These are phyloP conservation scores for Jatropha multifida DNA, from an alignment of 441 rosid genomes.

Conservation along the genomic window DNA sequence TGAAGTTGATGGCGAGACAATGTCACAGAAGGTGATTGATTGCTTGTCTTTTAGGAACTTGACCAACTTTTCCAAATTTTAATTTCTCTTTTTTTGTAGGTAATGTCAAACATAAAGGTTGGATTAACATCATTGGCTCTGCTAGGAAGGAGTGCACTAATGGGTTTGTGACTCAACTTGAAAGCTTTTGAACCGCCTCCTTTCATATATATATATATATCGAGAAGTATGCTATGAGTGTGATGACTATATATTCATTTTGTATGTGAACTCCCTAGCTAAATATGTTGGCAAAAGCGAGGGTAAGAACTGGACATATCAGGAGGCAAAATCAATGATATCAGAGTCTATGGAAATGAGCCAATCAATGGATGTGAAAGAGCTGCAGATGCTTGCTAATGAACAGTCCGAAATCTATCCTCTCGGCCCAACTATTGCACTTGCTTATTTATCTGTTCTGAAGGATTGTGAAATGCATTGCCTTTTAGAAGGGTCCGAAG, in stretches of 20 bases:
- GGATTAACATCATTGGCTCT: constrained; percentile 84
- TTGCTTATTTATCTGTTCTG: constrained; percentile 81
- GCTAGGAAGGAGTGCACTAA: constrained; percentile 74
- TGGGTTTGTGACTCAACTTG: constrained; percentile 59
- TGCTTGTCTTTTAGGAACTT: constrained; percentile 13
- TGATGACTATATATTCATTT: constrained; percentile 14
- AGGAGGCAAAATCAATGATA: constrained; percentile 70
- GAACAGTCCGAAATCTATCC: constrained; percentile 92
- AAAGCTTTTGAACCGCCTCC: constrained; percentile 14
- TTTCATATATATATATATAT: constrained; percentile 10
- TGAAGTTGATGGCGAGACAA: constrained; percentile 46
- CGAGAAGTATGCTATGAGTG: background rate
- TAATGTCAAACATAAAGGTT: constrained; percentile 72
- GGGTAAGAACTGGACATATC: constrained; percentile 76
- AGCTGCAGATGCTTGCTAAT: constrained; percentile 67
- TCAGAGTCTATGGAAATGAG: constrained; percentile 84
- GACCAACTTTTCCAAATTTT: constrained; percentile 18
- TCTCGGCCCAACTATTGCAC: constrained; percentile 84
- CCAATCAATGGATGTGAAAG: constrained; percentile 56
- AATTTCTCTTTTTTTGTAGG: constrained; percentile 43
- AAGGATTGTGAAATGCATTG: constrained; percentile 91
- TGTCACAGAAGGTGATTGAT: constrained; percentile 57
- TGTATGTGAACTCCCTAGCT: constrained; percentile 48
- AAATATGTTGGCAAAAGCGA: constrained; percentile 94
- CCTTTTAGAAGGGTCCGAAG: constrained; percentile 85